A percentile compares a stretch with the other conserved stretches of the same genome.
Evolutionary conservation across 2,329 filamentous ascomycete genomes (phyloP).

Genomic region (Lojkania enalia): DNA sequence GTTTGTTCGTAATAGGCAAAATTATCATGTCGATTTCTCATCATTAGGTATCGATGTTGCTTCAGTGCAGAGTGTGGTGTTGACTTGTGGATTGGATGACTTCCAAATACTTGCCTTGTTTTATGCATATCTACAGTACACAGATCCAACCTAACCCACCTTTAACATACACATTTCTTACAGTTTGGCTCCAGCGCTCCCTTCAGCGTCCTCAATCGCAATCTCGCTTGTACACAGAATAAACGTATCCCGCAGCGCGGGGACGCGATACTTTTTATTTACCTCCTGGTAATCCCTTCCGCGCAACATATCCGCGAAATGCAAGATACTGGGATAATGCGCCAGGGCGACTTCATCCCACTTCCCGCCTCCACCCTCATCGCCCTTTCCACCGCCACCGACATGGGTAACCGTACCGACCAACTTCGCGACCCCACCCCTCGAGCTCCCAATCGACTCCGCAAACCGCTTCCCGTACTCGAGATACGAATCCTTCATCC

Average conservation of each 20-base stretch:
- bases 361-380: constrained; percentile 26
- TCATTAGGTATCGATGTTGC: too few relatives aligned
- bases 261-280: constrained; percentile 57
- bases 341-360: constrained; percentile 69
- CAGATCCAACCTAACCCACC: too few relatives aligned
- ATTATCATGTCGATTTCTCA: too few relatives aligned
- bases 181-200: too few relatives aligned
- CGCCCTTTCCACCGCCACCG: constrained; percentile 17
- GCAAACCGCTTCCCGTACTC: constrained; percentile 61
- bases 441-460: constrained; percentile 52
- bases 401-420: constrained; percentile 59
- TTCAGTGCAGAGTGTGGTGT: too few relatives aligned
- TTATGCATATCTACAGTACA: too few relatives aligned
- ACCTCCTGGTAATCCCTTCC: constrained; percentile 62
- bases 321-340: constrained; percentile 64
- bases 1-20: too few relatives aligned
- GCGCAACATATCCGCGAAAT: constrained; percentile 65
- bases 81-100: too few relatives aligned
- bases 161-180: too few relatives aligned
- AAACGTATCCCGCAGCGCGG: constrained; percentile 56
- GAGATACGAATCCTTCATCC: constrained; percentile 58
- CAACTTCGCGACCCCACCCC: constrained; percentile 64
- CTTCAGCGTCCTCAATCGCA: constrained; percentile 29
- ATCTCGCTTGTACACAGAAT: constrained; percentile 59
- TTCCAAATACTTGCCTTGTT: too few relatives aligned